Evolutionary conservation across 495 filamentous ascomycete genomes (phyloP).

Genomic region (Cenococcum geophilum): DNA sequence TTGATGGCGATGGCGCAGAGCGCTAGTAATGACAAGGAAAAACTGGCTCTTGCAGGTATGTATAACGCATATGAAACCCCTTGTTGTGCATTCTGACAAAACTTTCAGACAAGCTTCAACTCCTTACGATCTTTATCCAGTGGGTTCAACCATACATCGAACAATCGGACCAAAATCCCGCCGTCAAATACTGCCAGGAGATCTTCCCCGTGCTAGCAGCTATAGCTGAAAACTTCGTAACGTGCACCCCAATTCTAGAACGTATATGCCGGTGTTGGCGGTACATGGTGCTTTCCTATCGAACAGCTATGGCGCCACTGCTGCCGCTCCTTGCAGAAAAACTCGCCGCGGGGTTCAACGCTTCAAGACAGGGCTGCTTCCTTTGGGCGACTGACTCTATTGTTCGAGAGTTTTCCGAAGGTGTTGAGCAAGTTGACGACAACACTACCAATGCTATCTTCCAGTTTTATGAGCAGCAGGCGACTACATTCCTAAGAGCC

Average conservation of each 20-base stretch:
- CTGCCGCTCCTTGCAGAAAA: constrained; percentile 80
- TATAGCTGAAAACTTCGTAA: constrained; percentile 77
- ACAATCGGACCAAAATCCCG: constrained; percentile 70
- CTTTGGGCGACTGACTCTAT: constrained; percentile 95
- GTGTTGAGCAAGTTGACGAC: constrained; percentile 73
- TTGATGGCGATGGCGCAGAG: constrained; percentile 81
- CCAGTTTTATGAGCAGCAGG: constrained; percentile 89
- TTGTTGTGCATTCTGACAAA: constrained; percentile 1
- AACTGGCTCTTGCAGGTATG: constrained; percentile 76
- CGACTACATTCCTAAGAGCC: constrained; percentile 75
- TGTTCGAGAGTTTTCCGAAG: constrained; percentile 87
- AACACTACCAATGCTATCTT: constrained; percentile 85
- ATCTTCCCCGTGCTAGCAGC: constrained; percentile 79
- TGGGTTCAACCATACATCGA: constrained; percentile 71
- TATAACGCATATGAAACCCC: constrained; percentile 2
- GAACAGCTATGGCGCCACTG: constrained; percentile 79
- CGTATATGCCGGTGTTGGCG: constrained; percentile 91
- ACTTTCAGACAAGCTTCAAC: constrained; percentile 68
- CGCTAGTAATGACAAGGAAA: constrained; percentile 71
- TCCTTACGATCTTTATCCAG: constrained; percentile 85
- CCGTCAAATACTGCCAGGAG: constrained; percentile 92
- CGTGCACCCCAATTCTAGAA: constrained; percentile 83
- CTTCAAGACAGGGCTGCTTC: constrained; percentile 90
- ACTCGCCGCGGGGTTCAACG: constrained; percentile 74
- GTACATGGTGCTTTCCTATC: constrained; percentile 91